Evolutionary conservation across 2,329 filamentous ascomycete genomes (phyloP).

Genomic region (Trichophyton rubrum): DNA sequence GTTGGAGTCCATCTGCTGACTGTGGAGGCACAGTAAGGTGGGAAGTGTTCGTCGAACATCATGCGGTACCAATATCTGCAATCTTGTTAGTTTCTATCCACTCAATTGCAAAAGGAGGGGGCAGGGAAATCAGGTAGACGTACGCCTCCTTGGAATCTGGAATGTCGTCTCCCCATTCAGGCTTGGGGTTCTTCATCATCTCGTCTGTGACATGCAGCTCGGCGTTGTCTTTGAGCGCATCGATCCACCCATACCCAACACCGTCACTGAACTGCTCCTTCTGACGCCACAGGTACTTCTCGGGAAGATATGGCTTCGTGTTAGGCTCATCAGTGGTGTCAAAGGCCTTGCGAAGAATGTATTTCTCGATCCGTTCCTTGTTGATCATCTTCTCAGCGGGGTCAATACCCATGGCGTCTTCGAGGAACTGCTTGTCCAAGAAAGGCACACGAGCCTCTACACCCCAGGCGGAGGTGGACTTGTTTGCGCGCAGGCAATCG

Average conservation of each 20-base stretch:
- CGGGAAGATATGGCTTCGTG: constrained; percentile 75
- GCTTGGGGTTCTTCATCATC: constrained; percentile 96
- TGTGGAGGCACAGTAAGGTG: constrained; percentile 75
- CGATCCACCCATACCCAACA: constrained; percentile 98
- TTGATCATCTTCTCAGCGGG: constrained; percentile 93
- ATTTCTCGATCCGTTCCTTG: constrained; percentile 83
- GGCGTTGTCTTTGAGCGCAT: constrained; percentile 88
- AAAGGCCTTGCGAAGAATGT: constrained; percentile 95
- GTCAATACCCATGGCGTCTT: constrained; percentile 85
- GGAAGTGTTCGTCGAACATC: constrained; percentile 99
- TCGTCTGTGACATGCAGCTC: constrained; percentile 84
- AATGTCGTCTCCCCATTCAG: constrained; percentile 85
- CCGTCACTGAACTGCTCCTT: constrained; percentile 99
- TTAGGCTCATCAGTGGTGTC: constrained; percentile 80
- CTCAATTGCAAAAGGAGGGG: not conserved
- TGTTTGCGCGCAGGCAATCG: constrained; percentile 97
- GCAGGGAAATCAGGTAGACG: constrained; percentile 21
- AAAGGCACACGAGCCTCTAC: constrained; percentile 96
- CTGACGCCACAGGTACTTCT: constrained; percentile 92
- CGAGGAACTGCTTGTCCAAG: constrained; percentile 93
- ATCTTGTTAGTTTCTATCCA: not conserved
- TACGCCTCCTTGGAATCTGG: constrained; percentile 95
- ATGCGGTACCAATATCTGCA: constrained; percentile 82
- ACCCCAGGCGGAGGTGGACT: constrained; percentile 96
- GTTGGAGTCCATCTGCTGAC: constrained; percentile 95